These are phyloP conservation scores for Alternaria ventricosa DNA, from an alignment of 2,329 filamentous ascomycete genomes.

Conservation along the genomic window DNA sequence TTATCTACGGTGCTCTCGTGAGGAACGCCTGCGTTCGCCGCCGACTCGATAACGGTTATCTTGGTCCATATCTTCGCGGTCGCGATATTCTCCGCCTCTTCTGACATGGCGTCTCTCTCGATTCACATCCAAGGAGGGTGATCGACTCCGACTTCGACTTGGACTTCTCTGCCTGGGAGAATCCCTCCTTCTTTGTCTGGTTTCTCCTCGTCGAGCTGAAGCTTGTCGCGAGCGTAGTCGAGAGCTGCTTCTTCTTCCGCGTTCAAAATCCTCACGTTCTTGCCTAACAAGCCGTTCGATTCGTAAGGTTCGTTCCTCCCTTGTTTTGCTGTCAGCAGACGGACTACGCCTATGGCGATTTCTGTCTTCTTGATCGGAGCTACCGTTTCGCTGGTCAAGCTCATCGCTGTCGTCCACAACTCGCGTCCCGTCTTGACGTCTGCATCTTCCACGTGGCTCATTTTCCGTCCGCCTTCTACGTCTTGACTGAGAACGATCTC, in stretches of 20 bases:
- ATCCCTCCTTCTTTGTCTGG: not conserved
- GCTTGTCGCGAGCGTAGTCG: not conserved
- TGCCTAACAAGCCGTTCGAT: not conserved
- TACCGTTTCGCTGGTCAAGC: not conserved
- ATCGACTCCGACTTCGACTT: not conserved
- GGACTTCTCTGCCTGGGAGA: not conserved
- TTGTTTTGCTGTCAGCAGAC: not conserved
- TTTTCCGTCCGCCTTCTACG: not conserved
- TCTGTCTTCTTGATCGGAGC: not conserved
- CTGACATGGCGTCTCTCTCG: not conserved
- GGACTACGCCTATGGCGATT: not conserved
- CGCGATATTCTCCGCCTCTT: not conserved
- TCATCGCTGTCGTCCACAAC: not conserved
- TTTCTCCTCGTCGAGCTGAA: not conserved
- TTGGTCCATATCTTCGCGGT: not conserved
- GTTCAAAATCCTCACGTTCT: not conserved
- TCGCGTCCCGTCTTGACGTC: not conserved
- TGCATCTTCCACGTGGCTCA: not conserved
- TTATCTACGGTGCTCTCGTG: not conserved
- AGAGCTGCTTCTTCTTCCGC: not conserved
- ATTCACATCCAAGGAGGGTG: not conserved
- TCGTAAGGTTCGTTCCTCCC: too few relatives aligned
- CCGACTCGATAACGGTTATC: not conserved
- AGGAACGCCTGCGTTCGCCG: not conserved
- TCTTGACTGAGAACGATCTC: not conserved